Percentiles rank a stretch among this genome's conserved stretches.
These are phyloP conservation scores for Oemleria cerasiformis DNA, from an alignment of 306 rosid genomes.

Conservation along the genomic window DNA sequence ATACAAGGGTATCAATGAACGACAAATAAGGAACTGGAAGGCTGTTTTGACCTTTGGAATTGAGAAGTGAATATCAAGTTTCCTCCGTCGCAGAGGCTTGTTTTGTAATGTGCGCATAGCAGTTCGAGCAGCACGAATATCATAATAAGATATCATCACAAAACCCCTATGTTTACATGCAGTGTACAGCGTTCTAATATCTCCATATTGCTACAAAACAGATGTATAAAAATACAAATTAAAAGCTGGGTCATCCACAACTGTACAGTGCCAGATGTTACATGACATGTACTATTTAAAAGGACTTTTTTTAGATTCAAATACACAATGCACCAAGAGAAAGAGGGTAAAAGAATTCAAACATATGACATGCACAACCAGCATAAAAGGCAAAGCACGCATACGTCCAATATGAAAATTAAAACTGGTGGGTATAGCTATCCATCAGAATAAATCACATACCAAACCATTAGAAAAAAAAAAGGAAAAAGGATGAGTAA, in stretches of 20 bases:
- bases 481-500: background rate
- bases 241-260: background rate
- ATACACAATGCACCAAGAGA: background rate
- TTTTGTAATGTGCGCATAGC: slow-evolving; percentile 92
- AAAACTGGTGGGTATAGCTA: background rate
- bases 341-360: background rate
- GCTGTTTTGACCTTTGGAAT: slow-evolving; percentile 71
- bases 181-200: slow-evolving; percentile 86
- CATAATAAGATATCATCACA: slow-evolving; percentile 96
- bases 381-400: background rate
- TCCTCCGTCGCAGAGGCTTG: slow-evolving; percentile 86
- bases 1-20: slow-evolving; percentile 8
- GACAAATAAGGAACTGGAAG: slow-evolving; percentile 13
- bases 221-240: background rate
- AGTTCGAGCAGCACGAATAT: slow-evolving; percentile 91
- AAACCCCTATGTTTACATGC: slow-evolving; percentile 93
- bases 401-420: background rate
- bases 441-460: background rate
- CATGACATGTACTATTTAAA: background rate
- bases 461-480: background rate
- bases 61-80: slow-evolving; percentile 94
- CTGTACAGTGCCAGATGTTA: background rate
- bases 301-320: background rate
- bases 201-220: slow-evolving; percentile 76
- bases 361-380: background rate